These are phyloP conservation scores for Noccaea caerulescens DNA, from an alignment of 345 rosid species.

Conservation along the genomic window DNA sequence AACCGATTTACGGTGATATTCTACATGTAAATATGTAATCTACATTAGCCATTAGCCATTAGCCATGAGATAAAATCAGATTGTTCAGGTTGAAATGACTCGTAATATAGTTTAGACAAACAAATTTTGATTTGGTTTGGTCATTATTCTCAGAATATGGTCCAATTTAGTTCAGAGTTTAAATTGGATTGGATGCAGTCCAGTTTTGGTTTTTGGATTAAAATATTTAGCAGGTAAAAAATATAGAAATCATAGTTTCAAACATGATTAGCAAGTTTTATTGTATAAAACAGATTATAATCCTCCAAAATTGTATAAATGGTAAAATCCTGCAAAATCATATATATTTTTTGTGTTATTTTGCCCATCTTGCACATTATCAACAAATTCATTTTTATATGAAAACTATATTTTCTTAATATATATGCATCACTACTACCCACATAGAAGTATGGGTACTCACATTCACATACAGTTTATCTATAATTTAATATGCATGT, in stretches of 20 bases:
- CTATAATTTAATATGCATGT: conserved; percentile 34
- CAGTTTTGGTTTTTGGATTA: not conserved
- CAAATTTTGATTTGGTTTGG: not conserved
- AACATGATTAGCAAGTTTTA: not conserved
- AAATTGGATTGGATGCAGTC: not conserved
- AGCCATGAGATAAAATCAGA: too few species aligned
- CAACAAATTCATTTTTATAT: not conserved
- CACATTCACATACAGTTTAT: conserved; percentile 30
- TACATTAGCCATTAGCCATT: too few species aligned
- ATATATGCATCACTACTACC: conserved; percentile 27
- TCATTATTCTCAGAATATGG: not conserved
- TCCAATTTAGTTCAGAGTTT: not conserved
- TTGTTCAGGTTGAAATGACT: not conserved
- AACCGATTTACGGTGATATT: not conserved
- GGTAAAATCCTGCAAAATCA: conserved; percentile 1
- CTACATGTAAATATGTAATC: too few species aligned
- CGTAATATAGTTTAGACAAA: not conserved
- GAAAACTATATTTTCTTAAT: not conserved
- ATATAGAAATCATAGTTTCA: not conserved
- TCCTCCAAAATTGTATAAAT: not conserved
- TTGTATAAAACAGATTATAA: not conserved
- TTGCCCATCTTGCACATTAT: conserved; percentile 29
- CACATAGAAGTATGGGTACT: conserved; percentile 37
- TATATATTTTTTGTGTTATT: not conserved
- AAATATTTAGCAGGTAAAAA: not conserved